Evolutionary conservation across 106 monocot genomes (phyloP).

Genomic region (Dioscorea zingiberensis): DNA sequence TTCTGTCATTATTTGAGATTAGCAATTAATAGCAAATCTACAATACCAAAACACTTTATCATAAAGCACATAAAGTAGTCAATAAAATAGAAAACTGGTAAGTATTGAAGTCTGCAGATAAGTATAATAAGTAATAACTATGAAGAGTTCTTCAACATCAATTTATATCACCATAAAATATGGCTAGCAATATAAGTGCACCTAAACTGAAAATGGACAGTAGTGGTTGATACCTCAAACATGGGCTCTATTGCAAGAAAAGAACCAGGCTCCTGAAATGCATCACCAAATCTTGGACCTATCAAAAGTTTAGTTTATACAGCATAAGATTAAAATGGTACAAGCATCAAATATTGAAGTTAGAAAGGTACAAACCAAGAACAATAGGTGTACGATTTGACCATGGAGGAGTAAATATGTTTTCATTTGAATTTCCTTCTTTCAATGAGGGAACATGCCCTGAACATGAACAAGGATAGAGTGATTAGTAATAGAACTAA

Average conservation of each 20-base stretch:
- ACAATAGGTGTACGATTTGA: constrained; percentile 61
- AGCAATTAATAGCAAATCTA: not conserved
- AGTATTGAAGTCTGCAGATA: constrained; percentile 13
- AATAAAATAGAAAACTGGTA: not conserved
- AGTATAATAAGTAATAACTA: not conserved
- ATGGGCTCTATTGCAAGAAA: constrained; percentile 67
- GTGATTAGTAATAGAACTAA: too few species aligned
- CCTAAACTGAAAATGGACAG: not conserved
- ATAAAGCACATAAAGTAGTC: not conserved
- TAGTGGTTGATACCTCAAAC: constrained; percentile 67
- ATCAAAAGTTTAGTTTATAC: constrained; percentile 1
- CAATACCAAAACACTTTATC: too few species aligned
- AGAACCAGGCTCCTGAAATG: constrained; percentile 89
- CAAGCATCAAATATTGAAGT: not conserved
- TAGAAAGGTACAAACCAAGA: constrained; percentile 38
- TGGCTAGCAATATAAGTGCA: not conserved
- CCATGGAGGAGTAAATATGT: constrained; percentile 88
- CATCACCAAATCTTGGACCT: constrained; percentile 95
- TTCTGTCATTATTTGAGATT: constrained; percentile 36
- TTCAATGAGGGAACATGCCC: constrained; percentile 81
- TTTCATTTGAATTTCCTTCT: constrained; percentile 88
- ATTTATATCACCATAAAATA: not conserved
- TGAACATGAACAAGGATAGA: constrained; percentile 3
- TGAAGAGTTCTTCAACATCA: not conserved
- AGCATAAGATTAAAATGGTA: not conserved